phyloP scores from a whole-genome alignment of 2,329 filamentous ascomycete species.

The Xylaria sp. region DNA sequence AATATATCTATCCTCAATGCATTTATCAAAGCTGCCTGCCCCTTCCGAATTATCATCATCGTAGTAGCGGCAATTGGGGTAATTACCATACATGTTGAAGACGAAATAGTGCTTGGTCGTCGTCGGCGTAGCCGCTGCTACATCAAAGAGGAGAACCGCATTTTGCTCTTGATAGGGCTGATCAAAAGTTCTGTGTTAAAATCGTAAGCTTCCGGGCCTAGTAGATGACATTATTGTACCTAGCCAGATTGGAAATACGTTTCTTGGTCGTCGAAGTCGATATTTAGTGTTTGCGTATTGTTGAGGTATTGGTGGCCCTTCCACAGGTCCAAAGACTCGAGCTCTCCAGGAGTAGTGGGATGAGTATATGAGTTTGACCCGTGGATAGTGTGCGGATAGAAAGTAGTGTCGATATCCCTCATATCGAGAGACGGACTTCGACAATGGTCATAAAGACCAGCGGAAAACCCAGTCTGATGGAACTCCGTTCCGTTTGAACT shows the following conservation, averaged over 20 bases:
- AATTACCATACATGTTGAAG: constrained; percentile 37
- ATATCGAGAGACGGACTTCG: background rate
- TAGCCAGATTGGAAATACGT: background rate
- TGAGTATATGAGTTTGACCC: background rate
- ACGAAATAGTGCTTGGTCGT: constrained; percentile 19
- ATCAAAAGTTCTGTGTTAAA: constrained; percentile 37
- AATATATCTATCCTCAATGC: background rate
- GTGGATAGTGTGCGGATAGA: background rate
- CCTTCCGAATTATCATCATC: background rate
- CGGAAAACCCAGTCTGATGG: constrained; percentile 2
- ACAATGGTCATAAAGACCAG: constrained; percentile 3
- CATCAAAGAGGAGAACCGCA: background rate
- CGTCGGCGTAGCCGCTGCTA: background rate
- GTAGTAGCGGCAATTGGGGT: constrained; percentile 25
- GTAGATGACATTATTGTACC: background rate
- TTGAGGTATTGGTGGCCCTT: background rate
- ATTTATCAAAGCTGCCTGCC: background rate
- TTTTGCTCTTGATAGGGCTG: constrained; percentile 26
- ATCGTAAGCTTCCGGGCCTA: constrained; percentile 42
- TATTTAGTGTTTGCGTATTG: background rate
- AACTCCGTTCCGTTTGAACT: background rate
- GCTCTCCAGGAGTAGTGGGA: background rate
- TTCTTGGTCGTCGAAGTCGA: constrained; percentile 1
- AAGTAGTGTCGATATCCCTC: background rate
- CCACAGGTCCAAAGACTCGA: background rate